These are phyloP conservation scores for Chalciporus pseudorubinellus DNA, from an alignment of 768 basidiomycete species.

Conservation along the genomic window DNA sequence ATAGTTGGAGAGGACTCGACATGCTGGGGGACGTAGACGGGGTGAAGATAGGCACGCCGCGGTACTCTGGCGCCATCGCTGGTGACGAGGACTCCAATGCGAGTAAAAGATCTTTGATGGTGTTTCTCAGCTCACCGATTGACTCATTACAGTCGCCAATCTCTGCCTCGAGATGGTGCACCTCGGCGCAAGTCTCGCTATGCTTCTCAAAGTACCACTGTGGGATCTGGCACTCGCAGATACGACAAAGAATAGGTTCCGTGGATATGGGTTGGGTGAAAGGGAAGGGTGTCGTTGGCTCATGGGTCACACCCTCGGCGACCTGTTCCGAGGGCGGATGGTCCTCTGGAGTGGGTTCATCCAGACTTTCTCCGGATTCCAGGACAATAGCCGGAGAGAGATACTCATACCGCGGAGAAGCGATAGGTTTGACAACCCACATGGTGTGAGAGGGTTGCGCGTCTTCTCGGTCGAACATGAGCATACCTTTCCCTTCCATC, in stretches of 20 bases:
- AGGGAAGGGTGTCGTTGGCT: conserved; percentile 69
- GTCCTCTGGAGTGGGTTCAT: conserved; percentile 35
- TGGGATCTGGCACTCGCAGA: conserved; percentile 94
- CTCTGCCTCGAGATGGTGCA: conserved; percentile 94
- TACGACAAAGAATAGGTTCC: conserved; percentile 88
- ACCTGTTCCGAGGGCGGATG: conserved; percentile 44
- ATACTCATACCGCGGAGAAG: conserved; percentile 65
- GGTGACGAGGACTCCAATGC: conserved; percentile 75
- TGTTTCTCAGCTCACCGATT: conserved; percentile 80
- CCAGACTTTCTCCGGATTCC: conserved; percentile 43
- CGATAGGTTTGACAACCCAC: conserved; percentile 92
- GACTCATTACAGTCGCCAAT: conserved; percentile 93
- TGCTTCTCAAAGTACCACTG: conserved; percentile 99
- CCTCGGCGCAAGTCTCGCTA: conserved; percentile 97
- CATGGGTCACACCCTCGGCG: conserved; percentile 37
- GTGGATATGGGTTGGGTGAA: conserved; percentile 75
- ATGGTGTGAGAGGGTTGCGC: conserved; percentile 91
- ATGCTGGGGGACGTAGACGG: conserved; percentile 70
- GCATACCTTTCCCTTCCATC: conserved; percentile 98
- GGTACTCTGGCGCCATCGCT: conserved; percentile 71
- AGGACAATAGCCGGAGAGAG: conserved; percentile 60
- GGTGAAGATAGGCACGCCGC: conserved; percentile 80
- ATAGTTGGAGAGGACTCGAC: conserved; percentile 73
- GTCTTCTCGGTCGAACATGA: conserved; percentile 91
- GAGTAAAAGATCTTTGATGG: conserved; percentile 74